These are phyloP conservation scores for Flaveria sonorensis DNA, from an alignment of 129 eudicot species.

Conservation along the genomic window DNA sequence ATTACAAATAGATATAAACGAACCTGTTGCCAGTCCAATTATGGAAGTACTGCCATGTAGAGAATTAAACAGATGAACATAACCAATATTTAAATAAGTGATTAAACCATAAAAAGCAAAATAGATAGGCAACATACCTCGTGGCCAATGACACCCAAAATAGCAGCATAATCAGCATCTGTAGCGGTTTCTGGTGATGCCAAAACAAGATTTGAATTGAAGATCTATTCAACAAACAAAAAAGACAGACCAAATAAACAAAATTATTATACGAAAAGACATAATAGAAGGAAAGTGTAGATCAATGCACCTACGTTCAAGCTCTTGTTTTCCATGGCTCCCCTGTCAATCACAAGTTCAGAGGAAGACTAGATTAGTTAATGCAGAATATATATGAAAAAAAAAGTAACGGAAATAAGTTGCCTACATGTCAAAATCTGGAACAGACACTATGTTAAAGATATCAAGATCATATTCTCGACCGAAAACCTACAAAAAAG, in stretches of 20 bases:
- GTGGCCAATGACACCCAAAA: conserved; percentile 95
- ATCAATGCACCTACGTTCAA: conserved; percentile 61
- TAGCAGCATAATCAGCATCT: conserved; percentile 96
- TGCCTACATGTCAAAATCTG: conserved; percentile 84
- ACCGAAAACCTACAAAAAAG: conserved; percentile 64
- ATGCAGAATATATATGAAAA: not conserved
- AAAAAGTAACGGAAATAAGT: not conserved
- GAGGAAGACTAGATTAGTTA: conserved; percentile 7
- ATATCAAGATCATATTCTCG: conserved; percentile 96
- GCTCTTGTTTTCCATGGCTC: conserved; percentile 99
- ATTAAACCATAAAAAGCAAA: not conserved
- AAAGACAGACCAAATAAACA: not conserved
- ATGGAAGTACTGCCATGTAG: conserved; percentile 78
- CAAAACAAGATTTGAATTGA: conserved; percentile 89
- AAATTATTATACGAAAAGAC: not conserved
- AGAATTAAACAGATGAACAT: conserved; percentile 18
- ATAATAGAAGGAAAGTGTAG: not conserved
- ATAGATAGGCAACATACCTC: conserved; percentile 55
- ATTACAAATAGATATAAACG: conserved; percentile 17
- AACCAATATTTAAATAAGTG: not conserved
- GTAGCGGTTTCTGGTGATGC: conserved; percentile 99
- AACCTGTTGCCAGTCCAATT: conserved; percentile 99
- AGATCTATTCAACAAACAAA: conserved; percentile 50
- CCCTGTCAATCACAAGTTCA: conserved; percentile 58
- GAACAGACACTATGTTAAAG: conserved; percentile 91